Base-by-base conservation (phyloP, 257 asterid species). In the Osmanthus fragrans region DNA sequence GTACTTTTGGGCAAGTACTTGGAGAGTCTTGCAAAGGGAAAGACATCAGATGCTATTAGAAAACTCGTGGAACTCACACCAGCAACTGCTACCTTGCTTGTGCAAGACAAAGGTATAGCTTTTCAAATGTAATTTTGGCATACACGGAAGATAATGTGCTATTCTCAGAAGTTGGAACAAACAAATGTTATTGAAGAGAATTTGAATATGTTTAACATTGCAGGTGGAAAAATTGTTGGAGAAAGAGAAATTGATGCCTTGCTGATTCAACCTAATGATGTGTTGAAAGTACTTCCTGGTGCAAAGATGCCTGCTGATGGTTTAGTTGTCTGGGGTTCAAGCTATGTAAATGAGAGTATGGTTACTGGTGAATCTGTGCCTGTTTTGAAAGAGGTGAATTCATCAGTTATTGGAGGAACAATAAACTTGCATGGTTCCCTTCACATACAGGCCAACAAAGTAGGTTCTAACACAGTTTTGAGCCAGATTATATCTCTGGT, bases 401-500 rank as follows among this genome's bases (percentile, higher is more conserved):
- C 94, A 68, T 70, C 82, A 60, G 96, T 90, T 76, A 92, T 92
- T 70, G 99, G 99, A 72, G 99, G 99, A 47, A 96, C 99, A 51
- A 90, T 96, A 80, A 96, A 96, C 82, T 83, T 93, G 79, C 98
- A 96, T 73, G 99, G 99, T 77, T 85, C 87, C 58, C 97, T 96
- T 79, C 98, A 96, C 85, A 69, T 92, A 82, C 88, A 85, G 81
- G 98, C 97, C 78, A 90, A 77, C 81, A 90, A 89, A 88, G 98
- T 96, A 45, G 99, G 99, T 72, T 93, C 99, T 39, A 88, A 90
- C 87, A 93, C 99, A 34, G 92, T 96, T 72, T 79, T 96, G 88
- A 96, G 97, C 92, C 99, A 96, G 88, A 96, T 96, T 79, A 96
- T 96, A 82, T 86, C 96, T 79, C 87, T 96, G 84, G 99, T 96